Evolutionary conservation across 2,329 filamentous ascomycete genomes (phyloP), one percentile per base, ranked within the genome.

Genomic region (Ophiosphaerella korrae): DNA sequence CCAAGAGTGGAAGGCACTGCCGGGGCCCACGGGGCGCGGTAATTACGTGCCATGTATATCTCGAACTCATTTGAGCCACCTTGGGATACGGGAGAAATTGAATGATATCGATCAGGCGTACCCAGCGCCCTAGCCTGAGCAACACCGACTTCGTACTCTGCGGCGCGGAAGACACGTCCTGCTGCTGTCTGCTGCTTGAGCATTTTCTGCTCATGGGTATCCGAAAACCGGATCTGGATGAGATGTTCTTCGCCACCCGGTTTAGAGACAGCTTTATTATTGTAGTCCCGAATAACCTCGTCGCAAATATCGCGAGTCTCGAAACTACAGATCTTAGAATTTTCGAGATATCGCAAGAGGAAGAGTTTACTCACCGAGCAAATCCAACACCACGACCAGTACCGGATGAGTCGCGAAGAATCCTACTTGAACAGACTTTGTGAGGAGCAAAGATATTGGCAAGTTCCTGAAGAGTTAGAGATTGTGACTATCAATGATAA

Each of bases 321-420:
- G 64, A 99, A 99, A 29, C 93, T 97, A 58, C 29, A 26, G 32
- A 24, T n/a, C 16, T 11, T 59, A n/a, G 56, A 48, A 36, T 21
- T 42, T 37, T 14, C 14, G 32, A 47, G 14, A 7, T 26, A 5
- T 8, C 14, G 13, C 13, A 23, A 13, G 16, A 23, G 41, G 9
- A 1, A 7, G 1, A 21, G 42, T 31, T 21, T 47, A 72, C 83
- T 68, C 80, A 96, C 93, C 94, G 88, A 75, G 93, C 93, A 77
- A 99, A 99, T 33, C 94, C 94, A 71, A 99, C 94, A 62, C 95
- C 93, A 64, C 95, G 93, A 73, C 93, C 96, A 68, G 94, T 92
- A 51, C 92, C 94, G 73, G 92, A 88, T 64, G 84, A 86, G 74
- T 97, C 93, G 42, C 93, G 90, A 58, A 97, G 88, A 64, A 99